Evolutionary conservation across 108 stramenopile genomes (phyloP).

Genomic region (Schizochytrium sp.): DNA sequence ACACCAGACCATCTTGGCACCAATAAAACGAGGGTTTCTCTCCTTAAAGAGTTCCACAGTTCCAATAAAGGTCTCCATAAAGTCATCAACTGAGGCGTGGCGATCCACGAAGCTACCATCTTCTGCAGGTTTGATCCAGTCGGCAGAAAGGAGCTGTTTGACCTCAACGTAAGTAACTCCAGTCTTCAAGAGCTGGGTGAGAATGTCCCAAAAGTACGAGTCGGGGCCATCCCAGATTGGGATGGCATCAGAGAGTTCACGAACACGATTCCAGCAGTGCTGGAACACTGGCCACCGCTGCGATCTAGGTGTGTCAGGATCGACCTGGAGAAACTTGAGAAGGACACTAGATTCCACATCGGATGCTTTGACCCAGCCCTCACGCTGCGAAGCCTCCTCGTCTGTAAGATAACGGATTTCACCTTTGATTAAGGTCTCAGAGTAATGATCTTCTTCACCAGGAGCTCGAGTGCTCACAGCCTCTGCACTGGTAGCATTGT

Average conservation of each 20-base stretch:
- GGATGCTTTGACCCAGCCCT: slow-evolving; percentile 8
- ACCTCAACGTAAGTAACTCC: slow-evolving; percentile 51
- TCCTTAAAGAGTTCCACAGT: slow-evolving; percentile 42
- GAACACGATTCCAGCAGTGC: slow-evolving; percentile 53
- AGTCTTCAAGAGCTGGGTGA: slow-evolving; percentile 52
- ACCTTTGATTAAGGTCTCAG: background rate
- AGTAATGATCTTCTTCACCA: background rate
- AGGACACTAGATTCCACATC: background rate
- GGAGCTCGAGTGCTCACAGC: background rate
- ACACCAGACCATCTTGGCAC: slow-evolving; percentile 56
- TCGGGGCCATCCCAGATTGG: slow-evolving; percentile 51
- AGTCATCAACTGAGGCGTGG: slow-evolving; percentile 8
- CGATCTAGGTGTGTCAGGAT: slow-evolving; percentile 10
- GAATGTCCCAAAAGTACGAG: slow-evolving; percentile 54
- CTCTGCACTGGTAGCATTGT: background rate
- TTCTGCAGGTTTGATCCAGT: slow-evolving; percentile 4
- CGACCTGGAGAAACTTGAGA: background rate
- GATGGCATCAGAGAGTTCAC: slow-evolving; percentile 47
- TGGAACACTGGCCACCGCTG: slow-evolving; percentile 51
- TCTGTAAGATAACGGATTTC: slow-evolving; percentile 53
- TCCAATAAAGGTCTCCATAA: slow-evolving; percentile 47
- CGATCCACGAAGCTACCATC: slow-evolving; percentile 5
- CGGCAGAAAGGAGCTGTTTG: slow-evolving; percentile 36
- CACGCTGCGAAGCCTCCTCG: background rate
- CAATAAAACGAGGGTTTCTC: slow-evolving; percentile 33